Evolutionary conservation across 177 flowering plant genomes (phyloP).

Genomic region (Vitis hybrid): DNA sequence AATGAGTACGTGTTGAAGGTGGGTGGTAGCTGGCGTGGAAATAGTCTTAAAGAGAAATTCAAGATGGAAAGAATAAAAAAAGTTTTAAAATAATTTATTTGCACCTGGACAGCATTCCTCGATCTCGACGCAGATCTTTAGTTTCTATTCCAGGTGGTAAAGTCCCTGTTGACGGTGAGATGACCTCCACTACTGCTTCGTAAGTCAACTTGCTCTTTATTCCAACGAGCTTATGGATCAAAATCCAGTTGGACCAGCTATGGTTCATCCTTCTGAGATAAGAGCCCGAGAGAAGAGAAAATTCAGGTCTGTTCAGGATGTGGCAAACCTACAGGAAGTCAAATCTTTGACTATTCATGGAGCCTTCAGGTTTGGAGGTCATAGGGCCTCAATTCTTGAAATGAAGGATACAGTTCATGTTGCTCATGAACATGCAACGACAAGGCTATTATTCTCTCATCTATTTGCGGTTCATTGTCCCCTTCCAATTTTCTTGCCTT

Average conservation of each 20-base stretch:
- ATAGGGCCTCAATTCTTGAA: slow-evolving; percentile 53
- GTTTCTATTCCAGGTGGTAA: slow-evolving; percentile 61
- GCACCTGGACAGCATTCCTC: slow-evolving; percentile 69
- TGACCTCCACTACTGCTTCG: slow-evolving; percentile 71
- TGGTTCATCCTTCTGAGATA: slow-evolving; percentile 73
- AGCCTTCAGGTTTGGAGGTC: slow-evolving; percentile 60
- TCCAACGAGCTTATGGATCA: slow-evolving; percentile 58
- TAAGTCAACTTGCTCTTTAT: slow-evolving; percentile 70
- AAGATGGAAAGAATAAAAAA: slow-evolving; percentile 69
- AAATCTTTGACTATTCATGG: slow-evolving; percentile 64
- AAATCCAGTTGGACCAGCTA: slow-evolving; percentile 72
- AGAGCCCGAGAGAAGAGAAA: slow-evolving; percentile 23
- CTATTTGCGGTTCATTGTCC: slow-evolving; percentile 71
- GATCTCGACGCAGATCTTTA: slow-evolving; percentile 64
- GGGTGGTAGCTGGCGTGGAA: too few relatives aligned
- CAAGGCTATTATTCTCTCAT: slow-evolving; percentile 67
- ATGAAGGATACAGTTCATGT: slow-evolving; percentile 54
- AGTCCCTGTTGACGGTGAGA: slow-evolving; percentile 41
- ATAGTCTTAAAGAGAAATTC: slow-evolving; percentile 32
- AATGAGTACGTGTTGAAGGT: slow-evolving; percentile 18
- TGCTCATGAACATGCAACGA: slow-evolving; percentile 38
- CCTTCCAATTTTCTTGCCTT: slow-evolving; percentile 87
- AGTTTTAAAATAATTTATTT: slow-evolving; percentile 81
- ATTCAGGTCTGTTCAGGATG: too few relatives aligned
- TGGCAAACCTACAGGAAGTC: slow-evolving; percentile 22